Percentiles rank a stretch among this genome's conserved stretches.
Evolutionary conservation across 2,329 filamentous ascomycete genomes (phyloP).

Genomic region (Aurifilum marmelostoma): DNA sequence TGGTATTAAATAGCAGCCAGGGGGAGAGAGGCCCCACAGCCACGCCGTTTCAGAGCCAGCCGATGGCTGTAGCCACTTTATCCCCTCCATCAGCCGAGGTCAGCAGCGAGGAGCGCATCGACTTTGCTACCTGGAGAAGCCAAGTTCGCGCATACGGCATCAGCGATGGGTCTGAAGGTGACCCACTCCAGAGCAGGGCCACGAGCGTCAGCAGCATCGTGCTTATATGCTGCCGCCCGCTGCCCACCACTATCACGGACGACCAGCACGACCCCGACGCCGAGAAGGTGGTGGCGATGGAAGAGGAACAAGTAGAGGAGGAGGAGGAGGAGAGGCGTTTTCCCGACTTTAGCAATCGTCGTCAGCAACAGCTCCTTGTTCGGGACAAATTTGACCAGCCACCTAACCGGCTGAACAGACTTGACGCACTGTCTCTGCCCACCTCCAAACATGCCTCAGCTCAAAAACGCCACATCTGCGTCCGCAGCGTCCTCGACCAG

Average conservation of each 20-base stretch:
- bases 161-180: background rate
- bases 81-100: background rate
- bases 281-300: too few species aligned
- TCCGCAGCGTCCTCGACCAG: background rate
- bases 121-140: background rate
- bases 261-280: background rate
- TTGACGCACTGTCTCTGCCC: background rate
- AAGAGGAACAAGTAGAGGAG: too few species aligned
- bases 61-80: background rate
- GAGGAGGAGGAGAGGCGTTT: background rate
- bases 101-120: background rate
- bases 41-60: too few species aligned
- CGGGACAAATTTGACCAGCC: background rate
- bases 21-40: too few species aligned
- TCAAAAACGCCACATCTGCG: background rate
- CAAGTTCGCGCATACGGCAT: background rate
- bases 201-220: conserved; percentile 8
- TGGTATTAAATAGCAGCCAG: too few species aligned
- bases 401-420: background rate
- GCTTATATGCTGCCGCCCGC: background rate
- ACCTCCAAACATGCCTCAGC: background rate
- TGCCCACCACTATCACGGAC: conserved; percentile 8
- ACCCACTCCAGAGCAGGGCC: background rate
- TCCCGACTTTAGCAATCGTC: background rate
- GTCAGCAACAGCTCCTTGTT: background rate